These are phyloP conservation scores for Emericellopsis cladophorae DNA, from an alignment of 2,329 filamentous ascomycete genomes.

Conservation along the genomic window DNA sequence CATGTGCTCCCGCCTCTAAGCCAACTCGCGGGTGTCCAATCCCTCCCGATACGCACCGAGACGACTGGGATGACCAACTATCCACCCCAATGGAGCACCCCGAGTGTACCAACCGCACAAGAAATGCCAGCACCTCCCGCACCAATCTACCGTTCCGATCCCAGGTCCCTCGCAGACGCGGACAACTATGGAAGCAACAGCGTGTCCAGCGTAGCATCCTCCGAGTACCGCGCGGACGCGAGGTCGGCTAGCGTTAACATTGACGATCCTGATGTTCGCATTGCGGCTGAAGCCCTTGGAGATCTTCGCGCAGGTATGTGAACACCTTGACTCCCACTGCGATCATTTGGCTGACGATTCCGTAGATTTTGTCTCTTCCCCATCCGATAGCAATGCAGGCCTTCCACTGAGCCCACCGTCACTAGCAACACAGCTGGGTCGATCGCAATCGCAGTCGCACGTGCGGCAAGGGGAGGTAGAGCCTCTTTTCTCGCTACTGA, in stretches of 20 bases:
- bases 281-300: slow-evolving; percentile 64
- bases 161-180: too few relatives aligned
- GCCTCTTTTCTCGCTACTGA: slow-evolving; percentile 75
- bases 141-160: too few relatives aligned
- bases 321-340: neutral
- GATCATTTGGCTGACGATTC: neutral
- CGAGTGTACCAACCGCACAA: too few relatives aligned
- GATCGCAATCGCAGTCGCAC: slow-evolving; percentile 29
- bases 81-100: too few relatives aligned
- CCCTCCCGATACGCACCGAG: slow-evolving; percentile 7
- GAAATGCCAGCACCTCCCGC: too few relatives aligned
- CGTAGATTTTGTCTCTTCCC: slow-evolving; percentile 55
- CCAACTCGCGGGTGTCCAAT: slow-evolving; percentile 17
- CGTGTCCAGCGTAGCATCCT: slow-evolving; percentile 27
- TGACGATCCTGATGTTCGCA: slow-evolving; percentile 54
- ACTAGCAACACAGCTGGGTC: slow-evolving; percentile 1
- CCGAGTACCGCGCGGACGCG: slow-evolving; percentile 29
- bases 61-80: neutral
- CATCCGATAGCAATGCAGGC: slow-evolving; percentile 31
- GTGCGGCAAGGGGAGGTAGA: slow-evolving; percentile 27
- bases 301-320: slow-evolving; percentile 59
- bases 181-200: slow-evolving; percentile 12
- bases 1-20: slow-evolving; percentile 22
- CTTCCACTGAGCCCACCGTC: slow-evolving; percentile 22
- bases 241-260: slow-evolving; percentile 40